Percentiles rank a stretch among this genome's conserved stretches.
phyloP scores from a whole-genome alignment of 2,329 filamentous ascomycete genomes.

The Cladophialophora psammophila region DNA sequence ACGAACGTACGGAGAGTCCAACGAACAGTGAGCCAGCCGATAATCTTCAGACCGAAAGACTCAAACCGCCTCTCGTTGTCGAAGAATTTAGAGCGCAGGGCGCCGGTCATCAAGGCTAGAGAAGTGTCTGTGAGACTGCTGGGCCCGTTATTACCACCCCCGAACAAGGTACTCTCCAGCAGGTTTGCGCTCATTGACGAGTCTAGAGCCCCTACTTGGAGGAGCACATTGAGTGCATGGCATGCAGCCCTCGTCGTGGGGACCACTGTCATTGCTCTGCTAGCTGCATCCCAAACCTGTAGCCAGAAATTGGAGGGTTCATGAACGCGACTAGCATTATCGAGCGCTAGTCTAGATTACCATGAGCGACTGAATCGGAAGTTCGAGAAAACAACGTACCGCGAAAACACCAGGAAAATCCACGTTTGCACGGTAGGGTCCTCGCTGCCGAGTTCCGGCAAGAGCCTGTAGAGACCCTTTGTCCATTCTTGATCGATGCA shows the following conservation, averaged over 20 bases:
- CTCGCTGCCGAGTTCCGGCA: constrained; percentile 26
- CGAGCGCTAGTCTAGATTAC: constrained; percentile 7
- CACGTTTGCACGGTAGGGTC: constrained; percentile 31
- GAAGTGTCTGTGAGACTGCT: constrained; percentile 80
- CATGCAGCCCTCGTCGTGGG: constrained; percentile 33
- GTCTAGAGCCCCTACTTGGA: constrained; percentile 23
- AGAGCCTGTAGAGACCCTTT: constrained; percentile 13
- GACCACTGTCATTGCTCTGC: constrained; percentile 25
- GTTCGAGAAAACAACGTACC: constrained; percentile 15
- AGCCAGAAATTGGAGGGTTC: constrained; percentile 25
- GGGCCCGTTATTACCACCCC: constrained; percentile 81
- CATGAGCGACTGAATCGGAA: constrained; percentile 6
- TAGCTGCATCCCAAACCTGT: constrained; percentile 33
- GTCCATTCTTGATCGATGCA: constrained; percentile 12
- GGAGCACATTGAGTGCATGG: constrained; percentile 29
- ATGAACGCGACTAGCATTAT: not conserved
- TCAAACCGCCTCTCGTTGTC: constrained; percentile 71
- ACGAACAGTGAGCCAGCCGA: constrained; percentile 80
- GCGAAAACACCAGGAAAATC: constrained; percentile 31
- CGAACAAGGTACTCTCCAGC: constrained; percentile 32
- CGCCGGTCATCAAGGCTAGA: constrained; percentile 72
- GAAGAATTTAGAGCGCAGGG: constrained; percentile 69
- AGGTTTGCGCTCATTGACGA: constrained; percentile 17
- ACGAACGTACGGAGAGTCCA: constrained; percentile 77
- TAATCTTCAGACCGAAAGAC: constrained; percentile 72